Base-by-base conservation (phyloP, 2,329 filamentous ascomycete genomes). In the Nannizzia gypsea region DNA sequence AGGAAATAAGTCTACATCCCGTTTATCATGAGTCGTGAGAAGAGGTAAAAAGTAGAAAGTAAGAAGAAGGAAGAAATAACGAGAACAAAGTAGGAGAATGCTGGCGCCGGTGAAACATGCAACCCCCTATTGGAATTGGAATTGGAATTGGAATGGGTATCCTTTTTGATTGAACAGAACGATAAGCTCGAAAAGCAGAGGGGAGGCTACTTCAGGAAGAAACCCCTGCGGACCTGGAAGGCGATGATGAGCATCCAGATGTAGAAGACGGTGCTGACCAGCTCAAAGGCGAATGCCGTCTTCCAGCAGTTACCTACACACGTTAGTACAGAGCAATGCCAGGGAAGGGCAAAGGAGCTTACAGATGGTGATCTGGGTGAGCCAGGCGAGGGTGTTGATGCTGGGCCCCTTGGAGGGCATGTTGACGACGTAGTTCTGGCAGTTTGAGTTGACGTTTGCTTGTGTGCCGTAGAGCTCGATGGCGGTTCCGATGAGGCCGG, bases 221-320 rank as follows among this genome's bases (percentile, higher is more conserved):
- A 52, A 6, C 56, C 61, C 44, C 59, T 56, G n/a, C 77, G 77
- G 50, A 84, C 81, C 66, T 82, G 79, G 69, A 74, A 79, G 4
- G 79, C 80, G 76, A 86, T 80, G 55, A 86, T 71, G 69, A 85
- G 81, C 81, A 86, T 84, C 81, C 83, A 86, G 22, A 85, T 68
- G 67, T 84, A 78, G 66, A 86, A 84, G n/a, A 85, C 78, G 0
- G 77, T 77, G 42, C 82, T 82, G 15, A 86, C 76, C 59, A 86
- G 79, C 73, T 83, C 83, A 66, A 85, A 84, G 8, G 82, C 80
- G 66, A 86, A 86, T 2, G 77, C 79, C 0, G 83, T 81, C 66
- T 81, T 78, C 83, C 83, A 86, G 67, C 80, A 82, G 67, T 82
- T 79, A 68, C 79, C 79, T 81, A 63, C 24, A 56, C 15, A 59